Conservation (phyloP, 345 rosid genomes). For the Gossypium bickii region DNA sequence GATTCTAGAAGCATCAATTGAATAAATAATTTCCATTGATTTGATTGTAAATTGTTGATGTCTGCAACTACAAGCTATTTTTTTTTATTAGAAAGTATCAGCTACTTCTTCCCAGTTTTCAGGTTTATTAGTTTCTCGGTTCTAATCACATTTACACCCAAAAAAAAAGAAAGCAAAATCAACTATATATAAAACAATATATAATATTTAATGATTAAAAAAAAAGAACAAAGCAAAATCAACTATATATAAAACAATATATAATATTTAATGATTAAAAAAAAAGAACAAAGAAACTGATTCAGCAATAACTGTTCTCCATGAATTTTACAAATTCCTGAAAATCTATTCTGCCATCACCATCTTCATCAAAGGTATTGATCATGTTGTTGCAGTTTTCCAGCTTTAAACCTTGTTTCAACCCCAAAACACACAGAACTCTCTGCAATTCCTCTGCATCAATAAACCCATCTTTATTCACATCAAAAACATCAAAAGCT, state of each 20-base stretch:
- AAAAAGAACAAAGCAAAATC: no score
- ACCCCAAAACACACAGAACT: conserved; percentile 47
- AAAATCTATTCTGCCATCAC: conserved; percentile 65
- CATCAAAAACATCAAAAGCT: conserved; percentile 78
- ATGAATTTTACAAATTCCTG: conserved; percentile 65
- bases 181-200: not conserved
- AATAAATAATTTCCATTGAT: not conserved
- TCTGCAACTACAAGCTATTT: not conserved
- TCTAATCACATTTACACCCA: not conserved
- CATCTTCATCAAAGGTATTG: conserved; percentile 44
- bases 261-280: not conserved
- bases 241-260: not conserved
- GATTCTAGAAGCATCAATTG: not conserved
- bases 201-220: not conserved
- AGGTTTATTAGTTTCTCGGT: not conserved
- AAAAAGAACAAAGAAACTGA: not conserved
- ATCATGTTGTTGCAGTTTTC: conserved; percentile 66
- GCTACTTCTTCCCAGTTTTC: not conserved
- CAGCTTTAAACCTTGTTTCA: conserved; percentile 40
- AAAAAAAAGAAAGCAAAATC: no score
- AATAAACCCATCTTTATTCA: conserved; percentile 69
- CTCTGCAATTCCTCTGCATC: conserved; percentile 72
- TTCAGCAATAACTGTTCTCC: conserved; percentile 54
- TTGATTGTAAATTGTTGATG: not conserved
- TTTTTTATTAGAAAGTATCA: not conserved